Percentiles rank a stretch among this genome's conserved stretches.
These are phyloP conservation scores for Pterocarpus macrocarpus DNA, from an alignment of 306 rosid species.

Conservation along the genomic window DNA sequence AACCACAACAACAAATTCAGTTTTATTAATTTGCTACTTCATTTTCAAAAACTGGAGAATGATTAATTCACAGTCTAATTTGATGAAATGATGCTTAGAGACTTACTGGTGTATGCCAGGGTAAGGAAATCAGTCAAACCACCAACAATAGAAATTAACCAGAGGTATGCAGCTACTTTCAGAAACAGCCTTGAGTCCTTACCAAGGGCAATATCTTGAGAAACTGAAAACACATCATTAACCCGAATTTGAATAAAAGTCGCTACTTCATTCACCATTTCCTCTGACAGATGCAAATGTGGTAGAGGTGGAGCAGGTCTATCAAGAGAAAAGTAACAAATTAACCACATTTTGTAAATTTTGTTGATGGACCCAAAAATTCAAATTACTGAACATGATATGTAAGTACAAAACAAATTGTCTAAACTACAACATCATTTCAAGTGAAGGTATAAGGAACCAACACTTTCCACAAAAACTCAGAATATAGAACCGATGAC, in stretches of 20 bases:
- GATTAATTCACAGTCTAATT: neutral
- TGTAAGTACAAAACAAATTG: neutral
- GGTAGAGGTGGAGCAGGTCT: slow-evolving; percentile 99
- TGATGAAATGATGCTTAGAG: slow-evolving; percentile 19
- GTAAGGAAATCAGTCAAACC: slow-evolving; percentile 89
- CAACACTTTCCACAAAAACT: slow-evolving; percentile 30
- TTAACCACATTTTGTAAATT: neutral
- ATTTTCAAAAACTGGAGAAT: too few relatives aligned
- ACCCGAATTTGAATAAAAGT: slow-evolving; percentile 62
- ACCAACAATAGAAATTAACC: slow-evolving; percentile 73
- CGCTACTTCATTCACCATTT: slow-evolving; percentile 74
- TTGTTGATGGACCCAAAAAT: slow-evolving; percentile 18
- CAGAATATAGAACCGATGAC: slow-evolving; percentile 10
- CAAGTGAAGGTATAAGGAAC: slow-evolving; percentile 10
- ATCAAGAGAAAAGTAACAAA: slow-evolving; percentile 47
- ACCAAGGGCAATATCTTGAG: slow-evolving; percentile 82
- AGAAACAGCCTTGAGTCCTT: slow-evolving; percentile 80
- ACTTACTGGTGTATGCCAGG: slow-evolving; percentile 81
- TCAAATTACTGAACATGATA: slow-evolving; percentile 23
- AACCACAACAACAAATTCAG: slow-evolving; percentile 38
- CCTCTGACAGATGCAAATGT: slow-evolving; percentile 80
- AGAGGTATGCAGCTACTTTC: slow-evolving; percentile 82
- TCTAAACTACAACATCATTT: neutral
- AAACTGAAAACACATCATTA: slow-evolving; percentile 72
- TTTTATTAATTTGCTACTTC: neutral